These are phyloP conservation scores for Globisporangium apiculatum DNA, from an alignment of 352 stramenopile species.

Conservation along the genomic window DNA sequence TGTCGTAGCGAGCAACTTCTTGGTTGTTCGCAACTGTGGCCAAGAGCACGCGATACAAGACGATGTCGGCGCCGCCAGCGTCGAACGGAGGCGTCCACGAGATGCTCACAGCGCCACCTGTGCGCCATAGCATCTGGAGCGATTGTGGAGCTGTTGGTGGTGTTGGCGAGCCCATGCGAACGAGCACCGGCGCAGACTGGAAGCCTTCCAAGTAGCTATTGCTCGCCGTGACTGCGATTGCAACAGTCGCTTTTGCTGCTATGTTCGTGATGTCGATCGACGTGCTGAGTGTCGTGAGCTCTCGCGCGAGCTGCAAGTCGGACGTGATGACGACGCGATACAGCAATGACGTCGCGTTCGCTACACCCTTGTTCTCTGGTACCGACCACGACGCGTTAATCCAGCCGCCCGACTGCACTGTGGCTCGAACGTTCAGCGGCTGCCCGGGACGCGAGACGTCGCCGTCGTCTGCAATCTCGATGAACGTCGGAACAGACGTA, in stretches of 20 bases:
- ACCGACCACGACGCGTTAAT: constrained; percentile 23
- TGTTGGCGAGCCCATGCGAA: constrained; percentile 22
- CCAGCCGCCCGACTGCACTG: constrained; percentile 21
- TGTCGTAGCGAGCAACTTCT: constrained; percentile 5
- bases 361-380: constrained; percentile 25
- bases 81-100: constrained; percentile 38
- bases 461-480: constrained; percentile 48
- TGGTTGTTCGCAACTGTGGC: background rate
- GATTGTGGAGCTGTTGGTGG: constrained; percentile 18
- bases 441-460: constrained; percentile 32
- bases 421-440: constrained; percentile 12
- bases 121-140: constrained; percentile 19
- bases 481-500: background rate
- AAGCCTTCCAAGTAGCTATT: constrained; percentile 17
- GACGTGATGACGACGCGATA: constrained; percentile 24
- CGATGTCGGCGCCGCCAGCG: constrained; percentile 26
- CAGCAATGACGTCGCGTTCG: constrained; percentile 18
- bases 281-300: constrained; percentile 13
- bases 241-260: constrained; percentile 20
- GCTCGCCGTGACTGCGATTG: constrained; percentile 21
- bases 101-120: constrained; percentile 36
- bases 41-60: constrained; percentile 25
- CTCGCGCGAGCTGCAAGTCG: constrained; percentile 3
- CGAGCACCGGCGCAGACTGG: constrained; percentile 9
- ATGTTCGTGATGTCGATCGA: constrained; percentile 20